Evolutionary conservation across 73 alveolate species (phyloP).

Genomic region (Urostyla sp.): DNA sequence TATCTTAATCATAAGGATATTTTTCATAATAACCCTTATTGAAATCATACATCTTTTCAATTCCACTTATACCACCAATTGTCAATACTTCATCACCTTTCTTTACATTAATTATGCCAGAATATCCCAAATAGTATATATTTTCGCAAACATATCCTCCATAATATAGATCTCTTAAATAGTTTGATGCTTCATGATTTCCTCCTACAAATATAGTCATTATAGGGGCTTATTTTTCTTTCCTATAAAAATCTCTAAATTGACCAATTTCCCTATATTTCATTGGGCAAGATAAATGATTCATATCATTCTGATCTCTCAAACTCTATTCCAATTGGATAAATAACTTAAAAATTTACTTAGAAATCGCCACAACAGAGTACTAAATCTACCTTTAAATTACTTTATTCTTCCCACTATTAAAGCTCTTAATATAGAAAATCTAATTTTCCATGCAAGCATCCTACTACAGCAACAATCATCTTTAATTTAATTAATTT

Average conservation of each 20-base stretch:
- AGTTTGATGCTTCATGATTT: slow-evolving; percentile 97
- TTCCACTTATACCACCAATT: slow-evolving; percentile 95
- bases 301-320: slow-evolving; percentile 75
- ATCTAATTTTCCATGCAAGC: slow-evolving; percentile 83
- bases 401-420: slow-evolving; percentile 59
- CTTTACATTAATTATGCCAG: slow-evolving; percentile 81
- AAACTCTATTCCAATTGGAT: slow-evolving; percentile 38
- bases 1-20: slow-evolving; percentile 70
- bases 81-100: slow-evolving; percentile 71
- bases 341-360: slow-evolving; percentile 10
- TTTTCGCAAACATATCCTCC: slow-evolving; percentile 97
- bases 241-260: slow-evolving; percentile 72
- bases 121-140: slow-evolving; percentile 89
- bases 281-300: slow-evolving; percentile 75
- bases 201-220: slow-evolving; percentile 96
- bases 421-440: slow-evolving; percentile 53
- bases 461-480: slow-evolving; percentile 80
- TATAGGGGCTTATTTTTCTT: slow-evolving; percentile 79
- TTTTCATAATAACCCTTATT: slow-evolving; percentile 79
- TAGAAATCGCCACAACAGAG: slow-evolving; percentile 87
- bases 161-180: slow-evolving; percentile 85
- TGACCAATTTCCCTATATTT: slow-evolving; percentile 80
- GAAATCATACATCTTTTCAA: slow-evolving; percentile 84
- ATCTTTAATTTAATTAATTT: slow-evolving; percentile 18
- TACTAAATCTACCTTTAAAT: slow-evolving; percentile 66